phyloP scores from a whole-genome alignment of 495 filamentous ascomycete genomes.

The Stereocaulon alpinum region DNA sequence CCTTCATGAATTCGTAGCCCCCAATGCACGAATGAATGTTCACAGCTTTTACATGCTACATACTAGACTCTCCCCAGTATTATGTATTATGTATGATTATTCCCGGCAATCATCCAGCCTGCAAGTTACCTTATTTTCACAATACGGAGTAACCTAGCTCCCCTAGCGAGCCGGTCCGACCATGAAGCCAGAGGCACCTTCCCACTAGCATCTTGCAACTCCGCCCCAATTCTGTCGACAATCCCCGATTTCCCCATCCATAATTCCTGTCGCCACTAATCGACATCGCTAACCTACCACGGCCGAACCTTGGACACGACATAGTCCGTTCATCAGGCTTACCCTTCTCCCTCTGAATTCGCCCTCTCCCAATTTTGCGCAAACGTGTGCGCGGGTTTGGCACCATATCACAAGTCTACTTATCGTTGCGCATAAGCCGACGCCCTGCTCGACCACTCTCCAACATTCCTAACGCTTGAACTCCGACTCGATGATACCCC shows the following conservation, averaged over 20 bases:
- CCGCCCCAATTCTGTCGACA: not conserved
- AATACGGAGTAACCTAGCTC: not conserved
- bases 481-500: slow-evolving; percentile 6
- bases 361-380: not conserved
- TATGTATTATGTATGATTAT: not conserved
- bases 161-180: slow-evolving; percentile 2
- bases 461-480: not conserved
- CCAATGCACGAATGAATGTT: not conserved
- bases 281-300: not conserved
- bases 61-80: too few relatives aligned
- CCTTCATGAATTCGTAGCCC: not conserved
- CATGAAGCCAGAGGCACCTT: not conserved
- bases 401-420: not conserved
- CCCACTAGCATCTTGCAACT: not conserved
- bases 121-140: not conserved
- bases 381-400: not conserved
- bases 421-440: not conserved
- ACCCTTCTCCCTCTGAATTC: not conserved
- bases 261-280: not conserved
- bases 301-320: not conserved
- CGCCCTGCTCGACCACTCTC: not conserved
- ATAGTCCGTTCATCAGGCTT: not conserved
- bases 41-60: not conserved
- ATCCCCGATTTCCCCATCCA: not conserved
- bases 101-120: not conserved